Evolutionary conservation across 2,329 filamentous ascomycete species (phyloP).

Genomic region (Talaromyces sp.): DNA sequence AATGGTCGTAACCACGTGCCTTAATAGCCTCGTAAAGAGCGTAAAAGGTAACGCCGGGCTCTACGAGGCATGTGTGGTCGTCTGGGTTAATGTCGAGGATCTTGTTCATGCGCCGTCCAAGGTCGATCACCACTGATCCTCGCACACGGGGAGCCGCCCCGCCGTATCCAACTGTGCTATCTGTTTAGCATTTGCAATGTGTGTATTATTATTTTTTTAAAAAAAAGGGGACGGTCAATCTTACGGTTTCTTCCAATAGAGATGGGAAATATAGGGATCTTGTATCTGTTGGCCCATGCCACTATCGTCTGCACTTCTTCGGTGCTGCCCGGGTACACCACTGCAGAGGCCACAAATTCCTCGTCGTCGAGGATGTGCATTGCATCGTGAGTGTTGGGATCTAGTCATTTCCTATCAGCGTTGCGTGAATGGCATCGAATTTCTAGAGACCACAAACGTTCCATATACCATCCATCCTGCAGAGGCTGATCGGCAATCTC

Average conservation of each 20-base stretch:
- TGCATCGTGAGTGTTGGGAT: conserved; percentile 13
- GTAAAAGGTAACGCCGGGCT: conserved; percentile 40
- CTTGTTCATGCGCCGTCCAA: conserved; percentile 35
- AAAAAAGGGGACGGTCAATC: neutral
- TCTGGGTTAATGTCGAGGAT: conserved; percentile 33
- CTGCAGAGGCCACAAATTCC: conserved; percentile 8
- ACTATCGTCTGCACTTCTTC: conserved; percentile 15
- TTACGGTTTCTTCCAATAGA: conserved; percentile 32
- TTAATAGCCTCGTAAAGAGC: conserved; percentile 35
- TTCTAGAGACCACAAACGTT: neutral
- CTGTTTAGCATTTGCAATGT: neutral
- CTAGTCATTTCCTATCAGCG: neutral
- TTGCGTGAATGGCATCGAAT: neutral
- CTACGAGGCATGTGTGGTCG: conserved; percentile 36
- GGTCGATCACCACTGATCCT: conserved; percentile 40
- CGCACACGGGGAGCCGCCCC: conserved; percentile 41
- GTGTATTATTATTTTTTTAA: neutral
- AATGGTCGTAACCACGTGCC: conserved; percentile 23
- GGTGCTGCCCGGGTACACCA: conserved; percentile 9
- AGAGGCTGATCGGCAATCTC: conserved; percentile 39
- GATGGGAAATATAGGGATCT: conserved; percentile 34
- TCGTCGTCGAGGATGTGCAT: conserved; percentile 11
- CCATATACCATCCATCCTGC: conserved; percentile 31
- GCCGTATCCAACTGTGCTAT: conserved; percentile 33
- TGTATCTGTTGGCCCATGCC: conserved; percentile 18